phyloP scores from a whole-genome alignment of 306 rosid genomes.

The Quercus gilva region DNA sequence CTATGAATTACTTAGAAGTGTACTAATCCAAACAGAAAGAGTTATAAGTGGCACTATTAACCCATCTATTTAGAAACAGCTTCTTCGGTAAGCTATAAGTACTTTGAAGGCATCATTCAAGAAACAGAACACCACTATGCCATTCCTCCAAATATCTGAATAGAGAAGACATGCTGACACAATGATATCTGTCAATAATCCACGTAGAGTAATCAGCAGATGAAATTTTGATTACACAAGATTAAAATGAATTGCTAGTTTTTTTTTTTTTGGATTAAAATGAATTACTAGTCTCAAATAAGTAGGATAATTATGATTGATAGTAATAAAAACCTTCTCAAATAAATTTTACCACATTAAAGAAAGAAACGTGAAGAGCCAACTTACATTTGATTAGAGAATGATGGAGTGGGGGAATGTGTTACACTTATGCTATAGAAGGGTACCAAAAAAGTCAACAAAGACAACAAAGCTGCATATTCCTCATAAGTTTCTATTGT shows the following conservation, averaged over 20 bases:
- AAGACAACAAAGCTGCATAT: not conserved
- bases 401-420: not conserved
- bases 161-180: not conserved
- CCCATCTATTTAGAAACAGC: too few species aligned
- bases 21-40: too few species aligned
- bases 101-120: too few species aligned
- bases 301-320: not conserved
- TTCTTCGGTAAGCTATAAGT: too few species aligned
- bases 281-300: not conserved
- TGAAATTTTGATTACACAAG: not conserved
- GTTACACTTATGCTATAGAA: not conserved
- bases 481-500: not conserved
- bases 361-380: not conserved
- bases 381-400: constrained; percentile 11
- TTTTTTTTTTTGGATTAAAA: not conserved
- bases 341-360: not conserved
- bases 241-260: not conserved
- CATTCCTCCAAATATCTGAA: not conserved
- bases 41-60: too few species aligned
- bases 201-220: not conserved
- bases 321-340: not conserved
- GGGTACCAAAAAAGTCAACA: not conserved
- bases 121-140: too few species aligned
- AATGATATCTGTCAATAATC: not conserved
- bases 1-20: too few species aligned